Evolutionary conservation across 108 stramenopile genomes (phyloP).

Genomic region (Aurantiochytrium sp.): DNA sequence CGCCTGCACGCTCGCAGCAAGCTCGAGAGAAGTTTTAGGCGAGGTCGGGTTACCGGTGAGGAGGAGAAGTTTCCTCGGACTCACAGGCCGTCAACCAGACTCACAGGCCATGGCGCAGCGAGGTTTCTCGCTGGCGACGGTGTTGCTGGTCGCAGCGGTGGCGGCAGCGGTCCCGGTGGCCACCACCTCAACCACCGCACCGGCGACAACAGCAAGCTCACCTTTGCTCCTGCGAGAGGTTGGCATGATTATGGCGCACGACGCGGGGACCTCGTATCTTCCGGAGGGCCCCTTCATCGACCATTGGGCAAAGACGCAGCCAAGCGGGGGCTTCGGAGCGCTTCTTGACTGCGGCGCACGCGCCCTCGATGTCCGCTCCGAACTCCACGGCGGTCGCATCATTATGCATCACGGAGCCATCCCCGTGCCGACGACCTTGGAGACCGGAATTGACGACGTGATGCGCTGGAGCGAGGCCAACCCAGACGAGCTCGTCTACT

Average conservation of each 20-base stretch:
- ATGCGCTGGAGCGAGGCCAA: background rate
- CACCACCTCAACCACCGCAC: too few relatives aligned
- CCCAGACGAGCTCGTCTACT: background rate
- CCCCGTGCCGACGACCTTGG: background rate
- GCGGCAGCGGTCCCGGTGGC: too few relatives aligned
- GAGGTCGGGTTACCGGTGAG: too few relatives aligned
- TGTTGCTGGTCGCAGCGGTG: too few relatives aligned
- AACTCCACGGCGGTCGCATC: background rate
- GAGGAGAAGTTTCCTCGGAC: too few relatives aligned
- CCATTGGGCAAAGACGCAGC: background rate
- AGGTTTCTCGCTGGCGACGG: too few relatives aligned
- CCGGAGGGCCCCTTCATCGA: background rate
- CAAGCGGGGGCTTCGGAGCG: background rate
- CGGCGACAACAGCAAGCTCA: too few relatives aligned
- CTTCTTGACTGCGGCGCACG: background rate
- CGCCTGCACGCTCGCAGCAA: too few relatives aligned
- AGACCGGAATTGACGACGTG: background rate
- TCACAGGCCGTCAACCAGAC: too few relatives aligned
- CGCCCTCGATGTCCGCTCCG: background rate
- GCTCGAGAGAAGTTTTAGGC: too few relatives aligned
- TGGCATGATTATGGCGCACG: background rate
- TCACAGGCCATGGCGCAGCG: too few relatives aligned
- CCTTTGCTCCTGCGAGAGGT: background rate
- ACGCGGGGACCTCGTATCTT: slow-evolving; percentile 4
- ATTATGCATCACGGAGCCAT: background rate